Evolutionary conservation across 768 basidiomycete species (phyloP).

Genomic region (Gloeostereum incarnatum): DNA sequence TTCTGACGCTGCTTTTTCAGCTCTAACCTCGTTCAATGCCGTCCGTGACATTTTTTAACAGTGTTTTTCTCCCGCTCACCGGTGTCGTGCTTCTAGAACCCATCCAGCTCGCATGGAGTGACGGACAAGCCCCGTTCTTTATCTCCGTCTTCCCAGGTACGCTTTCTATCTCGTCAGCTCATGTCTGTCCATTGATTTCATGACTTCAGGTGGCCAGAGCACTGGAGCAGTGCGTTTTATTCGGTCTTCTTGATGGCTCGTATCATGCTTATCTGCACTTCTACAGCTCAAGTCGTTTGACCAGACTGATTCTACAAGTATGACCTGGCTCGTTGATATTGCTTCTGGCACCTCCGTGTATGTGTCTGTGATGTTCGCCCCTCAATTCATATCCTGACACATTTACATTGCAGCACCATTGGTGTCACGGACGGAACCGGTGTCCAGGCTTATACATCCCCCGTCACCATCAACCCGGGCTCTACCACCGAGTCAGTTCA

Average conservation of each 20-base stretch:
- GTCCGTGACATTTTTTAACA: conserved; percentile 22
- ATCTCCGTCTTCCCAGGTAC: conserved; percentile 53
- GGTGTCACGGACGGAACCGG: conserved; percentile 54
- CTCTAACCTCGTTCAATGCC: conserved; percentile 32
- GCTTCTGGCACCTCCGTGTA: conserved; percentile 22
- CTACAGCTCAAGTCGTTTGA: conserved; percentile 47
- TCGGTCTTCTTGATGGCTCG: conserved; percentile 6
- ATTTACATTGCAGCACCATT: conserved; percentile 30
- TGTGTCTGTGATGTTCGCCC: conserved; percentile 49
- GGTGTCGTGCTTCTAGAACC: conserved; percentile 38
- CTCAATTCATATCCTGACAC: conserved; percentile 1
- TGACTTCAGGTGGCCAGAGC: conserved; percentile 39
- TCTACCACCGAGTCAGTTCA: conserved; percentile 24
- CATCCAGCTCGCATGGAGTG: conserved; percentile 40
- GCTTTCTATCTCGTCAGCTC: no score
- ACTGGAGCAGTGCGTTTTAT: conserved; percentile 34
- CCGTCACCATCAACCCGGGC: conserved; percentile 31
- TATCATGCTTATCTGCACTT: conserved; percentile 5
- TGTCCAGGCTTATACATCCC: conserved; percentile 37
- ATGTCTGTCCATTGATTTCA: no score
- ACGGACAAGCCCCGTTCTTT: conserved; percentile 48
- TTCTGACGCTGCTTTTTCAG: conserved; percentile 15
- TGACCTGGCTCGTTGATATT: conserved; percentile 52
- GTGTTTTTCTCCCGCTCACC: neutral
- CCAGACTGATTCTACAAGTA: conserved; percentile 24